Evolutionary conservation across 1,139 yeast genomes (phyloP).

Genomic region (Kluyveromyces marxianus): DNA sequence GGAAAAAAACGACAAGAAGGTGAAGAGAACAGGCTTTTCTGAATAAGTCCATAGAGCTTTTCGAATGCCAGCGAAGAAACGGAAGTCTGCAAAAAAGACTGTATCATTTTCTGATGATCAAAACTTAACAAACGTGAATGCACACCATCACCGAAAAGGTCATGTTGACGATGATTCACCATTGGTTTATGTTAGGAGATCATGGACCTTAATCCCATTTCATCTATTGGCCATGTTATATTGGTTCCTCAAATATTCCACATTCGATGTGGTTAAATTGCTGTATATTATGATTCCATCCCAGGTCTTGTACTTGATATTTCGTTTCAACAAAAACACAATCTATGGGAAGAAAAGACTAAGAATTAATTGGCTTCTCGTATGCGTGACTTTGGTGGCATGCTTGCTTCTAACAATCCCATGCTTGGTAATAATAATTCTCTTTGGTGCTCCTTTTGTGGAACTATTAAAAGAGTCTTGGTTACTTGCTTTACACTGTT

Average conservation of each 20-base stretch:
- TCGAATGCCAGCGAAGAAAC: slow-evolving; percentile 20
- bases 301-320: slow-evolving; percentile 24
- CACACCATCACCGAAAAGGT: slow-evolving; percentile 17
- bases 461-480: slow-evolving; percentile 51
- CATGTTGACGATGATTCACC: slow-evolving; percentile 25
- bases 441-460: slow-evolving; percentile 85
- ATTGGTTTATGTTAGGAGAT: slow-evolving; percentile 29
- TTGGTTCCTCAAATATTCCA: slow-evolving; percentile 33
- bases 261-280: slow-evolving; percentile 31
- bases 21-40: too few relatives aligned
- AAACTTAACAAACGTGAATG: slow-evolving; percentile 19
- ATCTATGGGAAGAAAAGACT: slow-evolving; percentile 29
- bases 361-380: slow-evolving; percentile 33
- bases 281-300: slow-evolving; percentile 23
- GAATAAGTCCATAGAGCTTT: too few relatives aligned
- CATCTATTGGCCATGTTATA: slow-evolving; percentile 39
- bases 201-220: slow-evolving; percentile 38
- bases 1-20: too few relatives aligned
- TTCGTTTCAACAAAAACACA: slow-evolving; percentile 25
- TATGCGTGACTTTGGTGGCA: slow-evolving; percentile 33
- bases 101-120: slow-evolving; percentile 35
- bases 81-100: slow-evolving; percentile 22
- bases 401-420: slow-evolving; percentile 44
- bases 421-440: slow-evolving; percentile 43
- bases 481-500: slow-evolving; percentile 56